Evolutionary conservation across 495 filamentous ascomycete species (phyloP).

Genomic region (Lasiosphaeria ovina): DNA sequence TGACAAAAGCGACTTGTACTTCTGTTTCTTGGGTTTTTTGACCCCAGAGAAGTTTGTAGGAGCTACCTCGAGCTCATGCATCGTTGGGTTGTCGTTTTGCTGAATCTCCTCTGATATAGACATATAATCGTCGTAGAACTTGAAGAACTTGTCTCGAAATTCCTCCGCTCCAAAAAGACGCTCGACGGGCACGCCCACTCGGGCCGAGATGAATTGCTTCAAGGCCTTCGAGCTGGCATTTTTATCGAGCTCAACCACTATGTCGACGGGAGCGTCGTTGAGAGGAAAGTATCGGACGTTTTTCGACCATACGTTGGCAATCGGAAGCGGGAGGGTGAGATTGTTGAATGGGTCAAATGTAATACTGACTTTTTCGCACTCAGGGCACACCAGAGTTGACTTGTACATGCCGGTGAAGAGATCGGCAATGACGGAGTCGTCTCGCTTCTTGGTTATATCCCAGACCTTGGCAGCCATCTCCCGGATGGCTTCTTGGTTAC

Average conservation of each 20-base stretch:
- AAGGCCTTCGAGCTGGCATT: conserved; percentile 67
- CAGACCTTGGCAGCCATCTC: conserved; percentile 84
- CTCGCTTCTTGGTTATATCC: conserved; percentile 87
- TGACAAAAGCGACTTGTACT: conserved; percentile 45
- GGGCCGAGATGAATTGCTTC: conserved; percentile 72
- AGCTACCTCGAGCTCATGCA: conserved; percentile 75
- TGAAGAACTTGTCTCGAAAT: conserved; percentile 78
- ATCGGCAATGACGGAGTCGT: conserved; percentile 92
- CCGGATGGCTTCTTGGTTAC: conserved; percentile 69
- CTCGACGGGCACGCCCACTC: conserved; percentile 57
- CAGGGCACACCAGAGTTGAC: conserved; percentile 88
- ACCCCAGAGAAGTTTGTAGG: conserved; percentile 71
- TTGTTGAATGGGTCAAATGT: conserved; percentile 98
- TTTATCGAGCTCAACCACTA: conserved; percentile 86
- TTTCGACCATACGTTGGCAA: conserved; percentile 73
- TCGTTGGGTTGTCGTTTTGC: conserved; percentile 60
- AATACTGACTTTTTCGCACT: conserved; percentile 92
- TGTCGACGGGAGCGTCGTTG: conserved; percentile 58
- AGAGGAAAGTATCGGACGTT: conserved; percentile 73
- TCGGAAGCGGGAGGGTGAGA: conserved; percentile 83
- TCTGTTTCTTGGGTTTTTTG: conserved; percentile 42
- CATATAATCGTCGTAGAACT: conserved; percentile 65
- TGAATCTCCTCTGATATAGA: conserved; percentile 69
- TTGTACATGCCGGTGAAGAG: conserved; percentile 98
- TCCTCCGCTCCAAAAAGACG: conserved; percentile 74